Conservation (phyloP, 495 filamentous ascomycete species). For the Penicillium bovifimosum region DNA sequence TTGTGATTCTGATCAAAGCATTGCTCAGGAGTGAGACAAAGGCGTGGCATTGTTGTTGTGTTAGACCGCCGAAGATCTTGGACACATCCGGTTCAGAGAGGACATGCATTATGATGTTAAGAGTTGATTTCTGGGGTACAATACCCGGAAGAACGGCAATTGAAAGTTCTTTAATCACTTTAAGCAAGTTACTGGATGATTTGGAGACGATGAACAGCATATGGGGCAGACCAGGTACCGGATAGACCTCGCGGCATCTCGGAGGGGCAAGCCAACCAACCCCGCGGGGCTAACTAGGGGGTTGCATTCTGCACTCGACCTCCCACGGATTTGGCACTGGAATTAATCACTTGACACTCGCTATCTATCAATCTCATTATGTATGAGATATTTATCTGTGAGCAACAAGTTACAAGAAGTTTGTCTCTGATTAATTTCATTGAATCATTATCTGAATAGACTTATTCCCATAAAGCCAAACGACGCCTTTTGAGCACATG, state of each 20-base stretch:
- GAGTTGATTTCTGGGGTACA: neutral
- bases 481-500: slow-evolving; percentile 5
- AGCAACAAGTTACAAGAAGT: neutral
- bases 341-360: neutral
- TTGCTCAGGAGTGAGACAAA: slow-evolving; percentile 30
- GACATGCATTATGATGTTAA: slow-evolving; percentile 36
- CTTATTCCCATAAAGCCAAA: neutral
- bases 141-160: too few species aligned
- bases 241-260: slow-evolving; percentile 3
- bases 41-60: slow-evolving; percentile 27
- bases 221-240: neutral
- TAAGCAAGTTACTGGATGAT: neutral
- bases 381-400: neutral
- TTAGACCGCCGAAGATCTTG: slow-evolving; percentile 32
- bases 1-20: slow-evolving; percentile 27
- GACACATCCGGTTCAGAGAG: slow-evolving; percentile 38
- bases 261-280: slow-evolving; percentile 6
- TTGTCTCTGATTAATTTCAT: neutral
- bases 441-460: slow-evolving; percentile 12
- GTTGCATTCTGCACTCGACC: neutral
- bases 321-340: neutral
- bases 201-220: neutral
- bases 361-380: neutral
- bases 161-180: neutral
- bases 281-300: too few species aligned